These are phyloP conservation scores for Trichoderma guizhouense DNA, from an alignment of 2,329 filamentous ascomycete genomes.

Conservation along the genomic window DNA sequence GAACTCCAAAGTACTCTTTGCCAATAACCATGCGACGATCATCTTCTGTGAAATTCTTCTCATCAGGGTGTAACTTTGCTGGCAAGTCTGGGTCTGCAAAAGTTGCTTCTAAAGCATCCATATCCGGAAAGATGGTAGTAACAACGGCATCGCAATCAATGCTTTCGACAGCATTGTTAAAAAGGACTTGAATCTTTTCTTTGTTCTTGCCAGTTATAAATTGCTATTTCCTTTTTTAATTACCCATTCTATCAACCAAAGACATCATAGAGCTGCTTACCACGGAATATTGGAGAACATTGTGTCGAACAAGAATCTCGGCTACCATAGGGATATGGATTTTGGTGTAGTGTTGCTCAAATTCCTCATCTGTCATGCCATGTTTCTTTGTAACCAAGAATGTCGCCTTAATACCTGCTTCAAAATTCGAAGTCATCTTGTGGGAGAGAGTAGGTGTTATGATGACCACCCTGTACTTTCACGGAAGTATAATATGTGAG, in stretches of 20 bases:
- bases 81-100: background rate
- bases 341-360: background rate
- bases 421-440: background rate
- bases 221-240: background rate
- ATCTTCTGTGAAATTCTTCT: background rate
- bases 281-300: background rate
- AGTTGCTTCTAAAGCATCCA: background rate
- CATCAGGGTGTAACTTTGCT: background rate
- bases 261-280: background rate
- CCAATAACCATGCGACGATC: background rate
- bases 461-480: background rate
- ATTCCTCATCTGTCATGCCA: constrained; percentile 5
- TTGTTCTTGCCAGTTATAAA: background rate
- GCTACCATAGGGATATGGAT: background rate
- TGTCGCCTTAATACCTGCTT: background rate
- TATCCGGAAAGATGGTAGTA: background rate
- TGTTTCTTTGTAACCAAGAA: background rate
- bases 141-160: background rate
- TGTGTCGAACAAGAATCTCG: background rate
- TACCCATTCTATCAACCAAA: background rate
- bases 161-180: background rate
- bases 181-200: background rate
- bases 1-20: background rate
- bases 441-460: background rate
- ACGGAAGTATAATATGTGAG: background rate